Conservation (phyloP, 495 filamentous ascomycete genomes). For the Talaromyces proteolyticus region DNA sequence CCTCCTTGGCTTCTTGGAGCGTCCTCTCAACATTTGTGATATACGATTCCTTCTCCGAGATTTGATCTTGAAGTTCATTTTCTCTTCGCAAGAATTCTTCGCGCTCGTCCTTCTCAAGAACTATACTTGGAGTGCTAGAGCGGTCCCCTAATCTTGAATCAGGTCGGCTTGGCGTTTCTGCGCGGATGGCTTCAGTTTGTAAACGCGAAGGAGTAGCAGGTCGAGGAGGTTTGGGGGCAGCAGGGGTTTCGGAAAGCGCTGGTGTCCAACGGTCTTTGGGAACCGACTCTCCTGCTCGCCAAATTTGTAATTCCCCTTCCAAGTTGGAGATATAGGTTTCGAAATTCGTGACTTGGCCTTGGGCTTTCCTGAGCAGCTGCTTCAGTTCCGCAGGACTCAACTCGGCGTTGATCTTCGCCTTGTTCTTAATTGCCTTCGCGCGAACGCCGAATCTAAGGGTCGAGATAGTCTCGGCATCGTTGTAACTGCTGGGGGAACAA, state of each 20-base stretch:
- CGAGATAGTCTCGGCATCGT: slow-evolving; percentile 90
- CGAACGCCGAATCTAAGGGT: slow-evolving; percentile 94
- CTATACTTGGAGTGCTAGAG: slow-evolving; percentile 79
- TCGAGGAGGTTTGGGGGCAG: slow-evolving; percentile 50
- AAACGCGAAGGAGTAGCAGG: slow-evolving; percentile 82
- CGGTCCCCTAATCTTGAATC: slow-evolving; percentile 84
- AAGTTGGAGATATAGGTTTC: slow-evolving; percentile 79
- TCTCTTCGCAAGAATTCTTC: slow-evolving; percentile 94
- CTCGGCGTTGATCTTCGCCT: slow-evolving; percentile 98
- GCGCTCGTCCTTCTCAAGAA: slow-evolving; percentile 90
- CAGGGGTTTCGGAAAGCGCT: slow-evolving; percentile 49
- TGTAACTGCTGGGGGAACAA: slow-evolving; percentile 96
- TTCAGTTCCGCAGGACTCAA: slow-evolving; percentile 94
- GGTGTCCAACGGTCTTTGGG: slow-evolving; percentile 80
- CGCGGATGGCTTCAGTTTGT: slow-evolving; percentile 41
- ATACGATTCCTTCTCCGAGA: slow-evolving; percentile 85
- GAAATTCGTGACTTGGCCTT: slow-evolving; percentile 82
- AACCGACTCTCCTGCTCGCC: slow-evolving; percentile 84
- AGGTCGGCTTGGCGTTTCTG: slow-evolving; percentile 60
- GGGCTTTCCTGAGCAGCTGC: slow-evolving; percentile 81
- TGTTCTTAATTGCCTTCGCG: slow-evolving; percentile 99
- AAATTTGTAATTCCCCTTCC: slow-evolving; percentile 77
- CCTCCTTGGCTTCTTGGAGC: slow-evolving; percentile 74
- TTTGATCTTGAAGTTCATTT: slow-evolving; percentile 94
- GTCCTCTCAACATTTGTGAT: slow-evolving; percentile 71